Conservation (phyloP, 2,329 filamentous ascomycete species). For the Trichoderma sp. region DNA sequence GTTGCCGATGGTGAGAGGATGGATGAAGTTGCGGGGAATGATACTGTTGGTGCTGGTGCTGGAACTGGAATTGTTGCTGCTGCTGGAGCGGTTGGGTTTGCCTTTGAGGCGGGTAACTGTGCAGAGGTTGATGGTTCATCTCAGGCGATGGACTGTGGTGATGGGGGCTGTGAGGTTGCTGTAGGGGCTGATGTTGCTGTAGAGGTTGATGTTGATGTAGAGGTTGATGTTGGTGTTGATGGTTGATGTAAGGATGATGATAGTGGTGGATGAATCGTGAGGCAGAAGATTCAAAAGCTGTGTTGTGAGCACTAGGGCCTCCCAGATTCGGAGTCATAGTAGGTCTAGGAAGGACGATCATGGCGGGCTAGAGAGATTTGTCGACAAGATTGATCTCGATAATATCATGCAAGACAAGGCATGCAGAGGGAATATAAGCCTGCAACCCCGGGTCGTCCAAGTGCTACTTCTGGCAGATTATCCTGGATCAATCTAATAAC, state of each 20-base stretch:
- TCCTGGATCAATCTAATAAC: constrained; percentile 21
- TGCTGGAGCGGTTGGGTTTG: neutral
- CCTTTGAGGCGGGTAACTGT: neutral
- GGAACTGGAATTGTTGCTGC: neutral
- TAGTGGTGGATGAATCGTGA: constrained; percentile 5
- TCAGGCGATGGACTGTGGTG: neutral
- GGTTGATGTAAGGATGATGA: constrained; percentile 15
- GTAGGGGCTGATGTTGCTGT: neutral
- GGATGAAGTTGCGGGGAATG: neutral
- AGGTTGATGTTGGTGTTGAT: constrained; percentile 1
- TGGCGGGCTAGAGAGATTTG: constrained; percentile 23
- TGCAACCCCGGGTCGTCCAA: constrained; percentile 17
- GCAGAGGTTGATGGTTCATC: neutral
- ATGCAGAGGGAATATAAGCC: constrained; percentile 25
- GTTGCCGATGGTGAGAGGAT: constrained; percentile 19
- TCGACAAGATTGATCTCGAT: constrained; percentile 27
- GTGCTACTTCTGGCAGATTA: constrained; percentile 13
- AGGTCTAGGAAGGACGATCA: constrained; percentile 32
- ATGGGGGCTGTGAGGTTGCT: neutral
- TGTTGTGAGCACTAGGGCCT: constrained; percentile 19
- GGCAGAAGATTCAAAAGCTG: neutral
- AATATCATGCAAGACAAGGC: constrained; percentile 25
- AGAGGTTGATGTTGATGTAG: constrained; percentile 4
- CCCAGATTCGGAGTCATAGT: constrained; percentile 23
- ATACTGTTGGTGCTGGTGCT: neutral